These are phyloP conservation scores for Septoria linicola DNA, from an alignment of 2,329 filamentous ascomycete species.

Conservation along the genomic window DNA sequence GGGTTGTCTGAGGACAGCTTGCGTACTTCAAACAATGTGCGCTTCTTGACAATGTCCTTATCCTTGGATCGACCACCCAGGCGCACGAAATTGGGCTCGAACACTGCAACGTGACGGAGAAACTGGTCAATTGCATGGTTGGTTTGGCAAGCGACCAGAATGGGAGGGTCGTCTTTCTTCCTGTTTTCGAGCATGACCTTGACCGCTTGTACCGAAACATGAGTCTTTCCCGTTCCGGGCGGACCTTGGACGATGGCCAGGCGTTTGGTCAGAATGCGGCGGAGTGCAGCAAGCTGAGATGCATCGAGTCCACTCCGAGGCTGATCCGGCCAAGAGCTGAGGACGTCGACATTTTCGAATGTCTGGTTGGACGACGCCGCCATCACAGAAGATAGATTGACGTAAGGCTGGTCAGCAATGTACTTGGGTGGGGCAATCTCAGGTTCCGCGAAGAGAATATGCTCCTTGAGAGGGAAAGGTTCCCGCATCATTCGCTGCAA, in stretches of 20 bases:
- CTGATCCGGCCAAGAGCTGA: conserved; percentile 54
- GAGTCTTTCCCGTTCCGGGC: conserved; percentile 75
- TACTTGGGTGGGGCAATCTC: conserved; percentile 54
- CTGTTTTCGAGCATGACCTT: conserved; percentile 64
- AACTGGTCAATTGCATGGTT: conserved; percentile 90
- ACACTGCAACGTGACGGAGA: conserved; percentile 61
- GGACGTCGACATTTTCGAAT: conserved; percentile 53
- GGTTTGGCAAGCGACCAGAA: conserved; percentile 81
- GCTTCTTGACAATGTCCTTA: conserved; percentile 59
- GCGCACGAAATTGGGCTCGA: conserved; percentile 63
- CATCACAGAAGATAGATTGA: conserved; percentile 48
- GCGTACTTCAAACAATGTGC: conserved; percentile 65
- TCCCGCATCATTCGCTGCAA: conserved; percentile 65
- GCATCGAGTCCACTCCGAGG: conserved; percentile 58
- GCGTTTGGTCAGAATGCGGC: conserved; percentile 67
- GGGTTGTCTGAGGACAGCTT: conserved; percentile 34
- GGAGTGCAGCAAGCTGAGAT: conserved; percentile 69
- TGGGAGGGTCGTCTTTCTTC: conserved; percentile 58
- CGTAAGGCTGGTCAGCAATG: conserved; percentile 49
- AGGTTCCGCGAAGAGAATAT: conserved; percentile 55
- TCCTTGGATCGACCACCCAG: conserved; percentile 70
- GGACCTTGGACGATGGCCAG: conserved; percentile 81
- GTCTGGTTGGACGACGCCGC: conserved; percentile 36
- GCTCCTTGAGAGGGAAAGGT: conserved; percentile 60
- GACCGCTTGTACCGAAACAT: conserved; percentile 72